Percentiles rank a stretch among this genome's conserved stretches.
phyloP scores from a whole-genome alignment of 2,329 filamentous ascomycete genomes.

The Cladosporium sp. region DNA sequence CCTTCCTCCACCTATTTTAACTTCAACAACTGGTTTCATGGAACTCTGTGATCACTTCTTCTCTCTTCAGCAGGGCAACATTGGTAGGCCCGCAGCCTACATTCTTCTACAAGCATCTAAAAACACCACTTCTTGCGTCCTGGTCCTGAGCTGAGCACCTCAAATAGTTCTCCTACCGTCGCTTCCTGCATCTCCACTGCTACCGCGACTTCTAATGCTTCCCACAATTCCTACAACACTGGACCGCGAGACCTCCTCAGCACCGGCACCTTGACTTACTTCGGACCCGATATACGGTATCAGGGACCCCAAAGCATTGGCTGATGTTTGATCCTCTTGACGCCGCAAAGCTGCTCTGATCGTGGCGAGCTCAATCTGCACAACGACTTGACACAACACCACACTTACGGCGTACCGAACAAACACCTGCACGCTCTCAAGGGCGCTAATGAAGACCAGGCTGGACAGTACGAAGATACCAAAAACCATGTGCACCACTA shows the following conservation, averaged over 20 bases:
- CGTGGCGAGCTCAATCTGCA: background rate
- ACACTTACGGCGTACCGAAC: background rate
- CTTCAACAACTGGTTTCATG: too few relatives aligned
- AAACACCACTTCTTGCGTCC: too few relatives aligned
- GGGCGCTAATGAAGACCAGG: slow-evolving; percentile 1
- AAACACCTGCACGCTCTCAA: background rate
- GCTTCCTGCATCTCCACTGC: background rate
- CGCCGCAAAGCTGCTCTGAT: background rate
- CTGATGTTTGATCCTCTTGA: background rate
- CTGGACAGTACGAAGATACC: slow-evolving; percentile 5
- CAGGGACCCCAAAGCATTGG: too few relatives aligned
- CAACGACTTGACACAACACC: background rate
- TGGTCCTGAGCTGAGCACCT: too few relatives aligned
- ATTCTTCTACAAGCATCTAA: too few relatives aligned
- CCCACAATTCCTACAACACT: background rate
- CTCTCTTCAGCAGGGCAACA: too few relatives aligned
- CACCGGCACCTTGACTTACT: background rate
- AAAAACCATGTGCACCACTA: background rate
- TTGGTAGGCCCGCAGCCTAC: too few relatives aligned
- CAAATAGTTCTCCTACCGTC: too few relatives aligned
- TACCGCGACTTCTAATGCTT: background rate
- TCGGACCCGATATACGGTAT: background rate
- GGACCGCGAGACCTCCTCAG: background rate
- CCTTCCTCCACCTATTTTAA: too few relatives aligned
- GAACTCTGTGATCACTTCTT: too few relatives aligned